Base-by-base conservation (phyloP, 106 monocot genomes). In the Ottelia alismoides region DNA sequence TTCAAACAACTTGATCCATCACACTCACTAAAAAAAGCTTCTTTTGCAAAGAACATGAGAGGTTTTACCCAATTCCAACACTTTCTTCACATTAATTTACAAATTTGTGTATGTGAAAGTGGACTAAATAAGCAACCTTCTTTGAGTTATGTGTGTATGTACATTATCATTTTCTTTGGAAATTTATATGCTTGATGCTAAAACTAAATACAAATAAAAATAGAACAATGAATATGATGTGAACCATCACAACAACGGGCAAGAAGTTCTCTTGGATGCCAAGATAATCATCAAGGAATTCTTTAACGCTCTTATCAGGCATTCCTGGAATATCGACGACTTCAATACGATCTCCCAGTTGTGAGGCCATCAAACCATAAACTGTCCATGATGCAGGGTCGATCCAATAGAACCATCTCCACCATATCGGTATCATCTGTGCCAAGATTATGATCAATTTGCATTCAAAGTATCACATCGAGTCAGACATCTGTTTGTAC, bases 331-430 rank as follows among this genome's bases (percentile, higher is more conserved):
- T 53, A 46, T 50, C 22, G 22, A 88, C 68, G 4, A 63, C 11
- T 12, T 76, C 65, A 14, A 19, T 25, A 32, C 60, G 26, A 45
- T 79, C 79, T 22, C 76, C 88, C 27, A 88, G 35, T 30, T 83
- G 82, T 17, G 76, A 76, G 57, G 79, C 57, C 68, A 88, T 68
- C 24, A 74, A 30, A 47, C 83, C 79, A 29, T 88, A 83, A 1
- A 88, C 31, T 27, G 88, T 83, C 83, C 83, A 88, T 30, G 83
- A 69, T 11, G 67, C 63, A 46, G 88, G 88, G 61, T 76, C 30
- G 12, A 73, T 79, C 88, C 82, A 88, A 52, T 88, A 88, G 35
- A 64, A 72, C 88, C 88, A 88, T 58, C 81, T 74, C 90, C 90
- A 84, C 84, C 84, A 90, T 27, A 56, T 20, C 2, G 88, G 88